Base-by-base conservation (phyloP, 2,329 filamentous ascomycete genomes). In the Talaromyces sp. region DNA sequence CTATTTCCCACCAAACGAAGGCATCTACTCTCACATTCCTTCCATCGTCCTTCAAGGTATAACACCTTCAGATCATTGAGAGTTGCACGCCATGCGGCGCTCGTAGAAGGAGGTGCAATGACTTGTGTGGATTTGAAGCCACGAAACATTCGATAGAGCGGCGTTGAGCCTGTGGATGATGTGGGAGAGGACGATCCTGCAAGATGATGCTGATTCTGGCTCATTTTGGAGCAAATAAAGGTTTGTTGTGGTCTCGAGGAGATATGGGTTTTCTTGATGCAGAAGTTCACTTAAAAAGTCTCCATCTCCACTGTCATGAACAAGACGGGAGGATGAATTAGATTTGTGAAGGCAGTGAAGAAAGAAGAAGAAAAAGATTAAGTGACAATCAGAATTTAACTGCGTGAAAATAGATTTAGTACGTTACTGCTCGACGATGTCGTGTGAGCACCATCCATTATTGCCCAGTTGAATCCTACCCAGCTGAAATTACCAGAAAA, bases 11-110 rank as follows among this genome's bases (percentile, higher is more conserved):
- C 37, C 17, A 59, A 51, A n/a, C 45, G 46, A 7, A 43, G 39
- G 41, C 57, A 59, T 53, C 46, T 59, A 19, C 36, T 56, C 22
- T 59, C 57, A 31, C 57, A 59, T 15, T 56, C 57, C n/a, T 52
- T 55, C 53, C 57, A 59, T 45, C 46, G 39, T 33, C 53, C 57
- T 15, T 54, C 52, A 5, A 56, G 45, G n/a, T 59, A 59, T 6
- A 52, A 46, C 10, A 3, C 15, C 35, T 52, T 56, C 8, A 59
- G 46, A 3, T 59, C 53, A 4, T 52, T 59, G 28, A 59, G 25
- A 8, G 53, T 40, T 25, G 46, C 19, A 2, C 43, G 53, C 57
- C 57, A 59, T 53, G 45, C 57, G 19, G 43, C 52, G 3, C 15
- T 35, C n/a, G 52, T 46, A 13, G 57, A 40, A 2, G 57, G 57